These are phyloP conservation scores for Tricholoma saponaceum DNA, from an alignment of 768 basidiomycete species.

Conservation along the genomic window DNA sequence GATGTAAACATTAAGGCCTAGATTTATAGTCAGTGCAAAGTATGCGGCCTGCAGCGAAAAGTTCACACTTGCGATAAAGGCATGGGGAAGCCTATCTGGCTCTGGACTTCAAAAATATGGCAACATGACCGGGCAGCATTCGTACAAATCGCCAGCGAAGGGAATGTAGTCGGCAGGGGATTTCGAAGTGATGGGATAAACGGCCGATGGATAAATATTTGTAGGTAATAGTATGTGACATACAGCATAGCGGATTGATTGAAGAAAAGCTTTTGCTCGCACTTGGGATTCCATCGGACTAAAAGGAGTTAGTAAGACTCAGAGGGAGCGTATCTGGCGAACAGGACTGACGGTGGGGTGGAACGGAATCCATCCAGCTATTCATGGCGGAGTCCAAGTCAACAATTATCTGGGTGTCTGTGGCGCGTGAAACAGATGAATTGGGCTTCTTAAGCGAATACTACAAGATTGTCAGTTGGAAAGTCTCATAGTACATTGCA, in stretches of 20 bases:
- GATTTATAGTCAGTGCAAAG: constrained; percentile 7
- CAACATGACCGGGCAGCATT: constrained; percentile 77
- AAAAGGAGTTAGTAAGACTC: neutral
- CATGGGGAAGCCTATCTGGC: constrained; percentile 30
- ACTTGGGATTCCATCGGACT: constrained; percentile 44
- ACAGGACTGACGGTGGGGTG: constrained; percentile 48
- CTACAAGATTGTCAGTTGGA: constrained; percentile 25
- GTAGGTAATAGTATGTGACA: constrained; percentile 42
- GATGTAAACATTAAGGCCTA: constrained; percentile 35
- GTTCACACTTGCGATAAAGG: constrained; percentile 32
- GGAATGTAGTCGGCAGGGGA: constrained; percentile 35
- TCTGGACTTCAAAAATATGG: constrained; percentile 59
- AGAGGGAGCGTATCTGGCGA: constrained; percentile 27
- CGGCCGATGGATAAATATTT: constrained; percentile 75
- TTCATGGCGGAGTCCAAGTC: constrained; percentile 76
- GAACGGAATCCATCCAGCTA: constrained; percentile 72
- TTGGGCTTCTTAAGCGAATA: constrained; percentile 70
- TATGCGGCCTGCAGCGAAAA: neutral
- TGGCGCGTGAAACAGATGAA: constrained; percentile 40
- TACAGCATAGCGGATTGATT: constrained; percentile 56
- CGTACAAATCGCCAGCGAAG: constrained; percentile 78
- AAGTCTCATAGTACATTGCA: neutral
- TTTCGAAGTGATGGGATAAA: constrained; percentile 69
- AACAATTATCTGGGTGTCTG: constrained; percentile 62
- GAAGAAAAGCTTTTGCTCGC: constrained; percentile 36